A percentile compares a stretch with the other conserved stretches of the same genome.
These are phyloP conservation scores for Vitis hybrid DNA, from an alignment of 177 flowering plant genomes.

Conservation along the genomic window DNA sequence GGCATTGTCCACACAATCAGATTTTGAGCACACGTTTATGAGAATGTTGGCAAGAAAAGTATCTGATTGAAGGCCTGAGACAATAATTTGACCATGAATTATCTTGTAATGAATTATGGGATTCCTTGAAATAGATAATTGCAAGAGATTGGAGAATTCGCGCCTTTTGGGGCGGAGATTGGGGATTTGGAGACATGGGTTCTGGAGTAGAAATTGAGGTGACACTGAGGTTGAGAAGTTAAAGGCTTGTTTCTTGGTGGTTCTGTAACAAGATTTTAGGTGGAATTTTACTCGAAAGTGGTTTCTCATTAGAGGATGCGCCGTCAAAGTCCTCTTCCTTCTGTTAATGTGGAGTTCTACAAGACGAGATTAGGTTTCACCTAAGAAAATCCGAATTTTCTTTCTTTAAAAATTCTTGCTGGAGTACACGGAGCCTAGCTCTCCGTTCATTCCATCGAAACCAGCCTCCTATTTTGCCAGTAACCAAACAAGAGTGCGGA, in stretches of 20 bases:
- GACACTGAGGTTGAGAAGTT: slow-evolving; percentile 23
- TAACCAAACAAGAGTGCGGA: no score
- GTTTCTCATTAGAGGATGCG: no score
- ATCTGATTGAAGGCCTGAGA: slow-evolving; percentile 49
- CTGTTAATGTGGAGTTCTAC: no score
- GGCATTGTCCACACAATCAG: slow-evolving; percentile 29
- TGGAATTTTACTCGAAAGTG: neutral
- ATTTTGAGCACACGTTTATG: slow-evolving; percentile 35
- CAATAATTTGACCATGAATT: slow-evolving; percentile 45
- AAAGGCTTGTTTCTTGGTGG: slow-evolving; percentile 6
- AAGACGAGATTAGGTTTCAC: no score
- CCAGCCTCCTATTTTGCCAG: no score
- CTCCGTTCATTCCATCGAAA: no score
- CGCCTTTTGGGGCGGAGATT: slow-evolving; percentile 24
- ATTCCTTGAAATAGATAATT: slow-evolving; percentile 16
- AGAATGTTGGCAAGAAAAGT: slow-evolving; percentile 51
- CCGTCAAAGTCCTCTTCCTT: no score
- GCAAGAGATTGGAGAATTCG: slow-evolving; percentile 47
- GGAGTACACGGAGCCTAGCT: no score
- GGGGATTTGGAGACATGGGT: slow-evolving; percentile 15
- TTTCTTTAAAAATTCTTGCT: no score
- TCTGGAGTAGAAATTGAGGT: slow-evolving; percentile 8
- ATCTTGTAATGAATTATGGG: slow-evolving; percentile 25
- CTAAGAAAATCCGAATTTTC: no score
- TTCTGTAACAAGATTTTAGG: neutral